Evolutionary conservation across 2,329 filamentous ascomycete genomes (phyloP), one percentile per base, ranked within the genome.

Genomic region (Xylariaceae sp.): DNA sequence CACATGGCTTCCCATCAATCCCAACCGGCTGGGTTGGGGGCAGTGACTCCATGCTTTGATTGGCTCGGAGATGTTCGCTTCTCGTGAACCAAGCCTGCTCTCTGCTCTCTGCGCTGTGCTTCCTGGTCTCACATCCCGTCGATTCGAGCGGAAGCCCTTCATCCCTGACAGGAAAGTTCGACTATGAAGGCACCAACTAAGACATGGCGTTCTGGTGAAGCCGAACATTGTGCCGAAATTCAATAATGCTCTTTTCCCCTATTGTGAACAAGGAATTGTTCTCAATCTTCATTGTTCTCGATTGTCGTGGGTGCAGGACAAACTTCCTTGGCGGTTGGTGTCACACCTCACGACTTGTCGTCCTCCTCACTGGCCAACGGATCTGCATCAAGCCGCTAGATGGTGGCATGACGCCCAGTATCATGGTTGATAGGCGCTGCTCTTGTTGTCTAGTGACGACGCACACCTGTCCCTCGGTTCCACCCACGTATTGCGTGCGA

Each of bases 201-300:
- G 66, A 70, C 66, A 70, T 65, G 62, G 63, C 64, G 63, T 53
- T 58, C 49, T 58, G 53, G 48, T 57, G 50, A 42, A 63, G 59
- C 63, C 62, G 63, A 67, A 57, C 56, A 63, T 65, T 66, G 52
- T 60, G 59, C 66, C 63, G 65, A 66, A 56, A 50, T 53, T 64
- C 57, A 45, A 56, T 42, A 51, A 50, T 49, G 39, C 23, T 63
- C 53, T 58, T 51, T 53, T 60, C 10, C 37, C 37, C 49, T 18
- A 35, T 49, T 45, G 52, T 11, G 18, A 49, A 52, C 51, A 55
- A 55, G n/a, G 11, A 62, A 11, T 55, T 52, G 23, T 57, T 4
- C 8, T 48, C 49, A 49, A 53, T 39, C n/a, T n/a, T 51, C 30
- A n/a, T 45, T 35, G 45, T 11, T 15, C 8, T 30, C 9, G 17